phyloP scores from a whole-genome alignment of 2,329 filamentous ascomycete species.

The Ceratocystis variospora region DNA sequence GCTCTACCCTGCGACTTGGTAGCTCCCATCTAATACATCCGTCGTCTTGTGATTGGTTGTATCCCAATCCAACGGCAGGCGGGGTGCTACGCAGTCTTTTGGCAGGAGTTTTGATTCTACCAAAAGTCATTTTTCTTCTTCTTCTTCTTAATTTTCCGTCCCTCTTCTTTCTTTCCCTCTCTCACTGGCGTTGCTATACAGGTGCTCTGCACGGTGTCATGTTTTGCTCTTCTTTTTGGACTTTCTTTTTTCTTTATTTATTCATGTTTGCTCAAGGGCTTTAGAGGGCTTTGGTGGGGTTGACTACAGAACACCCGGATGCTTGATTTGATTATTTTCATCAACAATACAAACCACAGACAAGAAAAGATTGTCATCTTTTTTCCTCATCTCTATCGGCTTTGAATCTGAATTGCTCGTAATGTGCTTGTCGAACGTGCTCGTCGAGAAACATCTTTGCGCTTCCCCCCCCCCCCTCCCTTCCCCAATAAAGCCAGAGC shows the following conservation, averaged over 20 bases:
- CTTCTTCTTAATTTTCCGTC: conserved; percentile 4
- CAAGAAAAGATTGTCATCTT: conserved; percentile 6
- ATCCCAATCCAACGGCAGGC: neutral
- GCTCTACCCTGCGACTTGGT: neutral
- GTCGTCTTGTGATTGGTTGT: conserved; percentile 3
- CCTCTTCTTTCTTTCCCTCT: neutral
- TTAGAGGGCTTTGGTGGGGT: neutral
- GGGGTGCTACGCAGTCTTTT: neutral
- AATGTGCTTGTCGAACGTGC: no score
- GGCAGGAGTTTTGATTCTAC: neutral
- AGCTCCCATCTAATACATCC: conserved; percentile 1
- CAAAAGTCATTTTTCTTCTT: neutral
- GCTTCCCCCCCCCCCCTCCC: no score
- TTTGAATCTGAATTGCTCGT: no score
- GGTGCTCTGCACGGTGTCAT: neutral
- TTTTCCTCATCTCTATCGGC: no score
- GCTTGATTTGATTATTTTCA: neutral
- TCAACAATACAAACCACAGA: neutral
- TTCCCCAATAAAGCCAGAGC: no score
- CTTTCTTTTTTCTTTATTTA: neutral
- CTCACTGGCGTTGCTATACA: conserved; percentile 2
- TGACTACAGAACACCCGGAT: neutral
- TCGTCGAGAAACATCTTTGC: no score
- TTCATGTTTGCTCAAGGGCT: neutral
- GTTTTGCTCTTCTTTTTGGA: neutral